Evolutionary conservation across 2,329 filamentous ascomycete species (phyloP), one percentile per base, ranked within the genome.

Genomic region (Scedosporium apiospermum): DNA sequence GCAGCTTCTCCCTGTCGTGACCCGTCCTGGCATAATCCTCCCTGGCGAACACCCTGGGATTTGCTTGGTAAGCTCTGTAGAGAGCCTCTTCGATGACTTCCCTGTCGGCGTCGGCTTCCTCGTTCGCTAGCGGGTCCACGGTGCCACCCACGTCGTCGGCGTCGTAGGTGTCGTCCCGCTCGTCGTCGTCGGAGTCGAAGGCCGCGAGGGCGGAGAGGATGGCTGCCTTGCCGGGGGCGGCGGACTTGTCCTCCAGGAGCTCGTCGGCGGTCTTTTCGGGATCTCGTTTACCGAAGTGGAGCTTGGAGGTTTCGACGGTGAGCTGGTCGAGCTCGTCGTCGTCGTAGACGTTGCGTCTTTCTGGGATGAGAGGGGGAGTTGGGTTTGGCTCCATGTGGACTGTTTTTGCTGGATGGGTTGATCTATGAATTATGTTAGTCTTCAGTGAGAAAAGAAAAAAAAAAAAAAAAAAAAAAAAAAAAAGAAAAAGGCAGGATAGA

Each of bases 111-210:
- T 82, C 78, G 1, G 75, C 75, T 63, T 83, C 80, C 60, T 85
- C 83, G 42, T 82, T 79, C n/a, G 85, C 80, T 5, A 83, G 79
- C 18, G 82, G 80, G 68, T 96, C 92, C 3, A 97, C 87, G 0
- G 90, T 90, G 23, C 93, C 93, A 42, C 95, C 95, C 2, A 98
- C 91, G 70, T 98, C 95, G 59, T 87, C 91, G 1, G 88, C 86
- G 69, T 99, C 95, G 71, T 99, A 99, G 0, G 93, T 98, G 72
- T 99, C 95, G 73, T 99, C 95, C 42, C 92, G 85, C 76, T 99
- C 95, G 72, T 99, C 95, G 67, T 98, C 95, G 68, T 98, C 93
- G 0, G 88, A 88, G 75, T 98, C 93, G 67, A 98, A 97, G 0
- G 88, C 83, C 16, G 91, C 91, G 2, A 98, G 83, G 0, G 93